These are phyloP conservation scores for Mycena citricolor DNA, from an alignment of 1,284 basidiomycete species.

Conservation along the genomic window DNA sequence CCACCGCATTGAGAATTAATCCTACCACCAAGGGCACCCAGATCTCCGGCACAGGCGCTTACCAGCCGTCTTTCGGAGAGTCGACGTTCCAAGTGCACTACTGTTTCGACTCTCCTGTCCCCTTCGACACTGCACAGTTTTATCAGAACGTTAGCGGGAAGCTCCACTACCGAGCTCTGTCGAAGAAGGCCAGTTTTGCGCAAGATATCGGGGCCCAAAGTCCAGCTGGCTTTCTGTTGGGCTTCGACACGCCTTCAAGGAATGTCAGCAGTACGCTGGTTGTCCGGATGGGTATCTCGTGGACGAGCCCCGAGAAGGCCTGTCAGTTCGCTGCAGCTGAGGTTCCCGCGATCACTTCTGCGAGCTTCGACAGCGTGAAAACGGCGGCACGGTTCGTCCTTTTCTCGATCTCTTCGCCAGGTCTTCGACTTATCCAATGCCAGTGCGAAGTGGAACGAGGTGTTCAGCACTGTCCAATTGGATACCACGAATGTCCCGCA, in stretches of 20 bases:
- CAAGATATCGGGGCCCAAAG: slow-evolving; percentile 3
- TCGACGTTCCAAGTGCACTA: slow-evolving; percentile 17
- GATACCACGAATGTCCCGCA: slow-evolving; percentile 46
- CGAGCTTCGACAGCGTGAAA: slow-evolving; percentile 9
- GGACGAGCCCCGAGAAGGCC: slow-evolving; percentile 10
- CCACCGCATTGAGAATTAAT: slow-evolving; percentile 12
- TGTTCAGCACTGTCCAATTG: slow-evolving; percentile 54
- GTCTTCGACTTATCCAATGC: neutral
- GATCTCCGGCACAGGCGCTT: slow-evolving; percentile 11
- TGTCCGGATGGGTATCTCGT: slow-evolving; percentile 18
- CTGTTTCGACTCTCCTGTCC: slow-evolving; percentile 14
- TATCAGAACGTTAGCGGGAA: slow-evolving; percentile 8
- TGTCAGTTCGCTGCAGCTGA: slow-evolving; percentile 12
- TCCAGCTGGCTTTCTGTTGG: slow-evolving; percentile 19
- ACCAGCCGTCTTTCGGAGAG: slow-evolving; percentile 17
- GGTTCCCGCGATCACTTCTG: slow-evolving; percentile 9
- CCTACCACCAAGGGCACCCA: slow-evolving; percentile 12
- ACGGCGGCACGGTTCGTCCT: slow-evolving; percentile 10
- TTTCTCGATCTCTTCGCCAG: neutral
- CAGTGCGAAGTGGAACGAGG: slow-evolving; percentile 50
- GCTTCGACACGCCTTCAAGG: slow-evolving; percentile 12
- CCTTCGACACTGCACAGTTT: slow-evolving; percentile 16
- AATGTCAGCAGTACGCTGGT: slow-evolving; percentile 8
- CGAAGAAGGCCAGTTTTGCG: slow-evolving; percentile 7
- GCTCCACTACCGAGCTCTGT: slow-evolving; percentile 6